A percentile compares a stretch with the other conserved stretches of the same genome.
These are phyloP conservation scores for Talaromyces rugulosus DNA, from an alignment of 2,329 filamentous ascomycete species.

Conservation along the genomic window DNA sequence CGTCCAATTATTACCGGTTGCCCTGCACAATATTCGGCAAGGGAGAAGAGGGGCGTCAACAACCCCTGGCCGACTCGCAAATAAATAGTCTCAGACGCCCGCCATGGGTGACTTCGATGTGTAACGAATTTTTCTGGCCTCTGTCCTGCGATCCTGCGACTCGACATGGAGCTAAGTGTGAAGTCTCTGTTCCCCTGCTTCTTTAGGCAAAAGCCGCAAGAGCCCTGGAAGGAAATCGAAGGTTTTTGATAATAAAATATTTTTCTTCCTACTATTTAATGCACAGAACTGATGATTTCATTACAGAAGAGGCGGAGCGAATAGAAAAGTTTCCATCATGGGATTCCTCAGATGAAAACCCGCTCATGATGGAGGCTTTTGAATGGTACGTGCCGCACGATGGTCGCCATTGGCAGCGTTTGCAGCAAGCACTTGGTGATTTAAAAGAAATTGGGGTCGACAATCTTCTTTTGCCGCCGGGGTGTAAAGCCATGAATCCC, in stretches of 20 bases:
- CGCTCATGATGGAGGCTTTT: slow-evolving; percentile 63
- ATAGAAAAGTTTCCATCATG: slow-evolving; percentile 27
- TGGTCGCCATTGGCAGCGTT: slow-evolving; percentile 57
- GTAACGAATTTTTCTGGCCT: neutral
- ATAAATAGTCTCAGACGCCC: neutral
- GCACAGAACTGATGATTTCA: slow-evolving; percentile 2
- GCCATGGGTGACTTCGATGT: neutral
- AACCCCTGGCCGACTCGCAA: neutral
- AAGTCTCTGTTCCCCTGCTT: slow-evolving; percentile 8
- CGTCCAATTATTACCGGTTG: neutral
- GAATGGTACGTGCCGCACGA: slow-evolving; percentile 68
- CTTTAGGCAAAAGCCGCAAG: slow-evolving; percentile 12
- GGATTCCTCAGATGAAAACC: slow-evolving; percentile 27
- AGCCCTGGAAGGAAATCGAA: slow-evolving; percentile 22
- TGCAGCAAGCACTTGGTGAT: slow-evolving; percentile 48
- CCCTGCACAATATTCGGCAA: neutral
- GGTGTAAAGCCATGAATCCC: slow-evolving; percentile 61
- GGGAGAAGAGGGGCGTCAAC: neutral
- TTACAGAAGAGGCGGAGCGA: slow-evolving; percentile 20
- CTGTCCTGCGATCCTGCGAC: neutral
- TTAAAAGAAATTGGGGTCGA: slow-evolving; percentile 59
- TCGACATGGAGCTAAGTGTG: neutral
- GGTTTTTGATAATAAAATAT: slow-evolving; percentile 9
- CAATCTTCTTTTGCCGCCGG: slow-evolving; percentile 65
- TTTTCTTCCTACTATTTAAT: neutral